These are phyloP conservation scores for Solanum commersonii DNA, from an alignment of 257 asterid species.

Conservation along the genomic window DNA sequence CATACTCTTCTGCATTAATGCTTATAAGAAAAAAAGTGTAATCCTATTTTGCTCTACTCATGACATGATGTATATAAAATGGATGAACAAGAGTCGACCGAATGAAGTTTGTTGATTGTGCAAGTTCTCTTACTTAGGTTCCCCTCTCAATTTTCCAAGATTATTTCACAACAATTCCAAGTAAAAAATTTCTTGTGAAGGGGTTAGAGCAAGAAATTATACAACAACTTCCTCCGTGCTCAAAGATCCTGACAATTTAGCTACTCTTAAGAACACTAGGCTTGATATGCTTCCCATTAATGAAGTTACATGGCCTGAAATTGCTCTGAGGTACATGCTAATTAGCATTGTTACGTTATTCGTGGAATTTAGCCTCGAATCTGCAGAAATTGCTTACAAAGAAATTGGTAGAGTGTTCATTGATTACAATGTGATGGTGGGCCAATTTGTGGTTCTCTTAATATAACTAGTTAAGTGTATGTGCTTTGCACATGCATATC, in stretches of 20 bases:
- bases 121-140: neutral
- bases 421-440: too few relatives aligned
- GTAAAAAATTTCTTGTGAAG: neutral
- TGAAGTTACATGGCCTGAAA: slow-evolving; percentile 92
- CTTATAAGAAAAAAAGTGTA: too few relatives aligned
- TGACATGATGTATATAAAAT: too few relatives aligned
- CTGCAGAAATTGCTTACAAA: too few relatives aligned
- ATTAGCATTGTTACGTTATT: too few relatives aligned
- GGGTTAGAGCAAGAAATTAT: neutral
- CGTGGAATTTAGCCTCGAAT: too few relatives aligned
- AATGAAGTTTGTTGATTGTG: neutral
- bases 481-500: too few relatives aligned
- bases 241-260: slow-evolving; percentile 10
- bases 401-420: too few relatives aligned
- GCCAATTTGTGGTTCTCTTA: too few relatives aligned
- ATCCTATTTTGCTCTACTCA: too few relatives aligned
- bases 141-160: neutral
- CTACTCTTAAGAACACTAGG: slow-evolving; percentile 38
- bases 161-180: neutral
- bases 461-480: too few relatives aligned
- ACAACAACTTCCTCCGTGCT: neutral
- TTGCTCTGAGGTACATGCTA: neutral
- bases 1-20: too few relatives aligned
- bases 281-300: slow-evolving; percentile 65
- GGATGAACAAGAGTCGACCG: neutral